phyloP scores from a whole-genome alignment of 139 green algal species.

The Micractinium sp. region DNA sequence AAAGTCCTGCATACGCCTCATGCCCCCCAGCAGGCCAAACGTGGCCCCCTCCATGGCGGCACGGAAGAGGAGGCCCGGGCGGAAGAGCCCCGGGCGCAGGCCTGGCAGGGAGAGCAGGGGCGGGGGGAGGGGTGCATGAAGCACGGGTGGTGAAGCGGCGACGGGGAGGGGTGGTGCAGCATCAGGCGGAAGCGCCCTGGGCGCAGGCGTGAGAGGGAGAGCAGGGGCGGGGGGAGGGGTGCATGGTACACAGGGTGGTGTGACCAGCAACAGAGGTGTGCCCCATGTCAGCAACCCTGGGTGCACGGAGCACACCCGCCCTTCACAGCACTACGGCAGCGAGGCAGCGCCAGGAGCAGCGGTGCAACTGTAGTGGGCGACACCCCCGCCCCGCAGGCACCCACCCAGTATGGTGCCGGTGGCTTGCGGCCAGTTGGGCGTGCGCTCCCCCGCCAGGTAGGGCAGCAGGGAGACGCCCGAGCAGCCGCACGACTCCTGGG shows the following conservation, averaged over 20 bases:
- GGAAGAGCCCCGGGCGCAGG: conserved; percentile 48
- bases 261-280: too few species aligned
- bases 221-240: too few species aligned
- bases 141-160: too few species aligned
- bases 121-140: neutral
- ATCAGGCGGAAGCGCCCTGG: too few species aligned
- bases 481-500: conserved; percentile 68
- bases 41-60: conserved; percentile 88
- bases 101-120: conserved; percentile 14
- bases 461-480: conserved; percentile 80
- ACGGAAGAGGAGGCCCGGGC: conserved; percentile 81
- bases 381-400: too few species aligned
- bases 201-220: too few species aligned
- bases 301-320: too few species aligned
- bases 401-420: conserved; percentile 70
- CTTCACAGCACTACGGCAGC: too few species aligned
- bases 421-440: conserved; percentile 88
- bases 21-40: conserved; percentile 74
- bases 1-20: conserved; percentile 44
- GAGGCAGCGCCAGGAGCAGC: too few species aligned
- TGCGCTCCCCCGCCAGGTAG: conserved; percentile 87
- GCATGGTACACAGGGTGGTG: neutral
- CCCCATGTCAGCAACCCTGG: too few species aligned
- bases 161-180: too few species aligned
- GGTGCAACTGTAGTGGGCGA: too few species aligned